phyloP scores from a whole-genome alignment of 2,329 filamentous ascomycete species.

The Ophiostoma tasmaniense region DNA sequence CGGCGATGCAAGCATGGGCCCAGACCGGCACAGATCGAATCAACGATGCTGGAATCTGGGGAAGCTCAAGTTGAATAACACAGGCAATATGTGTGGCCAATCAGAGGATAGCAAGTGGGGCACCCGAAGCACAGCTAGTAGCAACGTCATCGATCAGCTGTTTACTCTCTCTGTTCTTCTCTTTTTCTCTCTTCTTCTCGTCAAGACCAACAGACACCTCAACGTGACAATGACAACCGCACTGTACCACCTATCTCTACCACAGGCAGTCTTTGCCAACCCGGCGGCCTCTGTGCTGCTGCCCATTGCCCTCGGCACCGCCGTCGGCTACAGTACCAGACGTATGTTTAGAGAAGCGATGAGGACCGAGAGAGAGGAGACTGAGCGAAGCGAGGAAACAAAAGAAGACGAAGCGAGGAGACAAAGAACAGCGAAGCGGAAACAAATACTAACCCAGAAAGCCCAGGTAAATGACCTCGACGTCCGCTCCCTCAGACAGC shows the following conservation, averaged over 20 bases:
- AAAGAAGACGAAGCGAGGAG: neutral
- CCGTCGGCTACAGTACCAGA: slow-evolving; percentile 60
- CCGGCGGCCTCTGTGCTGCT: slow-evolving; percentile 67
- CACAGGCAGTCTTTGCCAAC: slow-evolving; percentile 60
- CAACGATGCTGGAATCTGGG: neutral
- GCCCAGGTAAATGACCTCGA: slow-evolving; percentile 12
- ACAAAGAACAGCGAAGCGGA: too few species aligned
- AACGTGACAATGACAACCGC: slow-evolving; percentile 38
- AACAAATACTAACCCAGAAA: slow-evolving; percentile 6
- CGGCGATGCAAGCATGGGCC: neutral
- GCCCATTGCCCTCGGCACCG: slow-evolving; percentile 63
- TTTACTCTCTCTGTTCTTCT: neutral
- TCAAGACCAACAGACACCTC: neutral
- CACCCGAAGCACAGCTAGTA: neutral
- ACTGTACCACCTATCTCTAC: slow-evolving; percentile 69
- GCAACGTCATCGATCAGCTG: neutral
- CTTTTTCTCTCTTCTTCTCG: neutral
- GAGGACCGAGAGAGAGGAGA: too few species aligned
- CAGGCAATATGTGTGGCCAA: neutral
- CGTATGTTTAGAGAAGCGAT: slow-evolving; percentile 45
- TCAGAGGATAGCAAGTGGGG: neutral
- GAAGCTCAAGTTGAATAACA: neutral
- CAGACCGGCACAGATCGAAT: neutral
- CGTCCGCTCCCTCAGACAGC: slow-evolving; percentile 48
- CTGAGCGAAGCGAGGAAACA: neutral